Percentiles rank a stretch among this genome's conserved stretches.
These are phyloP conservation scores for Gremmenia infestans DNA, from an alignment of 2,329 filamentous ascomycete species.

Conservation along the genomic window DNA sequence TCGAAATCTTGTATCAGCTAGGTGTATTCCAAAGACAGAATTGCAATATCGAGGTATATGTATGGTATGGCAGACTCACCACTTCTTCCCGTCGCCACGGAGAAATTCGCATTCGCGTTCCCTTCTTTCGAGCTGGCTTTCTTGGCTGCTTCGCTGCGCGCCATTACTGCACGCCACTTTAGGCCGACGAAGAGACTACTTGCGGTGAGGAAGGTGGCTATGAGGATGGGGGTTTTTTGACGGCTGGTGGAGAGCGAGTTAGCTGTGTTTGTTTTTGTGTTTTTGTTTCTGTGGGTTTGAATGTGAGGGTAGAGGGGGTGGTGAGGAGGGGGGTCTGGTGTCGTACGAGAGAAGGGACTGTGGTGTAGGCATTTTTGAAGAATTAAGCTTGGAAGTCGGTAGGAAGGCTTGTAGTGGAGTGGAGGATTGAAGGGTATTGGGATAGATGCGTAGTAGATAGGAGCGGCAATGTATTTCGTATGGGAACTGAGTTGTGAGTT, in stretches of 20 bases:
- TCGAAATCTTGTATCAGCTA: background rate
- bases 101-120: conserved; percentile 16
- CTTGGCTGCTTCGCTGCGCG: conserved; percentile 31
- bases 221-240: conserved; percentile 25
- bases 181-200: conserved; percentile 27
- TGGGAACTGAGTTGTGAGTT: background rate
- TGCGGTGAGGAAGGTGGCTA: conserved; percentile 25
- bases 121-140: conserved; percentile 20
- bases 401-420: background rate
- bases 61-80: conserved; percentile 17
- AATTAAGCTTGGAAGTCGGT: background rate
- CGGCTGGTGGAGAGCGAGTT: conserved; percentile 11
- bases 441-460: background rate
- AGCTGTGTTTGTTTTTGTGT: background rate
- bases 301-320: too few species aligned
- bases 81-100: conserved; percentile 28
- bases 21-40: background rate
- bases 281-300: background rate
- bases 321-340: background rate
- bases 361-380: conserved; percentile 14
- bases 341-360: conserved; percentile 17
- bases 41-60: background rate
- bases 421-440: background rate
- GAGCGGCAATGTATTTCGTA: background rate
- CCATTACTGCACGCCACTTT: conserved; percentile 31